Evolutionary conservation across 257 asterid species (phyloP).

Genomic region (Sherardia arvensis): DNA sequence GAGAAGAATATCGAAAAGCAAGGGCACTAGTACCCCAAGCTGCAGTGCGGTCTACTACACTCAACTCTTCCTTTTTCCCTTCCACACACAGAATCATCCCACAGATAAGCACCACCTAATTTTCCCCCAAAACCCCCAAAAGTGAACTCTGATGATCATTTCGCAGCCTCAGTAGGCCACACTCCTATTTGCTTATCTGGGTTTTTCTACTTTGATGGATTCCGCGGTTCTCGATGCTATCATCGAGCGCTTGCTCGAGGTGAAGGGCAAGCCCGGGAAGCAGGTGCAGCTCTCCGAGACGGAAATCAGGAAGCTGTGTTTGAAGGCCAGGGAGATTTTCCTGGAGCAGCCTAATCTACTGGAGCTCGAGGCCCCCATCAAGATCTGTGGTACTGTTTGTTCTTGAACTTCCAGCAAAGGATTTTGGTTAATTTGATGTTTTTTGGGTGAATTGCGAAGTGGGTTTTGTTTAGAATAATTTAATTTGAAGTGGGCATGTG

Average conservation of each 20-base stretch:
- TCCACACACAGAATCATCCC: slow-evolving; percentile 1
- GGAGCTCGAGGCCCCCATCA: slow-evolving; percentile 89
- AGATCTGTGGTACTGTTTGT: slow-evolving; percentile 58
- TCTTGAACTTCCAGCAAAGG: background rate
- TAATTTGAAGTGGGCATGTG: background rate
- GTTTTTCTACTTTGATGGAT: slow-evolving; percentile 35
- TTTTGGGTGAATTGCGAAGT: background rate
- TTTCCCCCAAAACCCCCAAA: background rate
- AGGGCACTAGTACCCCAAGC: background rate
- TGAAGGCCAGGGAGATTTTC: slow-evolving; percentile 59
- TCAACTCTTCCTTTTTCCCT: background rate
- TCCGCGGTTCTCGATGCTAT: slow-evolving; percentile 48
- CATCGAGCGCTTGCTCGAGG: slow-evolving; percentile 67
- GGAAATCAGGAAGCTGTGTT: slow-evolving; percentile 72
- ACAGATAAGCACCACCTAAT: slow-evolving; percentile 11
- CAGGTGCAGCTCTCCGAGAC: slow-evolving; percentile 82
- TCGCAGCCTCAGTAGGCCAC: background rate
- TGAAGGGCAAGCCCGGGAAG: slow-evolving; percentile 70
- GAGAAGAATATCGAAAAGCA: background rate
- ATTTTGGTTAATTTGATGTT: background rate
- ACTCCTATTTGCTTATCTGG: background rate
- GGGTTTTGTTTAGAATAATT: slow-evolving; percentile 1
- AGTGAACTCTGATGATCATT: background rate
- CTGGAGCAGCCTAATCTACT: slow-evolving; percentile 81
- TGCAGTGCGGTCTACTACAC: slow-evolving; percentile 1